Evolutionary conservation across 495 filamentous ascomycete species (phyloP).

Genomic region (Penicillium roqueforti): DNA sequence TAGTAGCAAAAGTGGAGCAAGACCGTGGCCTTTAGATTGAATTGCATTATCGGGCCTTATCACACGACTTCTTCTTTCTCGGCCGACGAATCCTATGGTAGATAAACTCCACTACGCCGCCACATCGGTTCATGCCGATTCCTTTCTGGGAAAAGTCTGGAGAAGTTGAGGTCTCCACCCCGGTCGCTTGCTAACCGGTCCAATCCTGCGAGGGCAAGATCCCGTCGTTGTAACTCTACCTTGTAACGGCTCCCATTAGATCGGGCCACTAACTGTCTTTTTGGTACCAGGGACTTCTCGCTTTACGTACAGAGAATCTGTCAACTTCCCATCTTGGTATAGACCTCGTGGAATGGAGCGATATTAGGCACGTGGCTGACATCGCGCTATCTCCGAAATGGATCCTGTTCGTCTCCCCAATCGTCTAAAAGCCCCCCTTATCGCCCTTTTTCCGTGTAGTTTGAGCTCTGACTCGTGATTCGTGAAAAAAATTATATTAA

Average conservation of each 20-base stretch:
- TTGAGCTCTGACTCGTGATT: neutral
- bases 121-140: neutral
- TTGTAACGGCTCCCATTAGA: constrained; percentile 9
- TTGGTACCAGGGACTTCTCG: neutral
- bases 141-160: constrained; percentile 8
- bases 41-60: neutral
- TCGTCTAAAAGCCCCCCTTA: neutral
- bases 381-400: neutral
- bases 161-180: constrained; percentile 6
- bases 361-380: neutral
- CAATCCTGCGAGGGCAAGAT: constrained; percentile 1
- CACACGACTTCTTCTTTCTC: neutral
- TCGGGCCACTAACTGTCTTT: neutral
- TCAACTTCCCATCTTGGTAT: neutral
- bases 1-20: constrained; percentile 1
- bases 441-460: neutral
- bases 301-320: neutral
- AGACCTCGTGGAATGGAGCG: neutral
- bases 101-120: neutral
- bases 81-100: constrained; percentile 2
- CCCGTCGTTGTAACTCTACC: constrained; percentile 13
- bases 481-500: neutral
- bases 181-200: neutral
- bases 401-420: neutral
- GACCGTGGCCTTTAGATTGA: neutral